Conservation (phyloP, 2,329 filamentous ascomycete species). For the Sporothrix pallida region DNA sequence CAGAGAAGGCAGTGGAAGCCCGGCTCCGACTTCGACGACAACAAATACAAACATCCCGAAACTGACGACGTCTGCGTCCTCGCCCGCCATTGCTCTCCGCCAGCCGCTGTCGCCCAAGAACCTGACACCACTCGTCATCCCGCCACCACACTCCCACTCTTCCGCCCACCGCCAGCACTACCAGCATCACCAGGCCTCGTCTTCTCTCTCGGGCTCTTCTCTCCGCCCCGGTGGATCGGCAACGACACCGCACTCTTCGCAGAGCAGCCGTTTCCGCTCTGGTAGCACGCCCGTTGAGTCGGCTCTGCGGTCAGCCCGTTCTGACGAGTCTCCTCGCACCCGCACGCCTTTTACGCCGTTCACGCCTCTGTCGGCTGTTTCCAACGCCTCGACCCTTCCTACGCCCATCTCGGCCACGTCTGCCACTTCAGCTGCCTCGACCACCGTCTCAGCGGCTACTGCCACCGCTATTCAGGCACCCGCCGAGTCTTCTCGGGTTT, state of each 20-base stretch:
- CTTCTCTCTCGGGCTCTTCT: slow-evolving; percentile 35
- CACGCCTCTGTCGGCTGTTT: slow-evolving; percentile 53
- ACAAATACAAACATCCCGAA: neutral
- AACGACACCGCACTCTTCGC: slow-evolving; percentile 49
- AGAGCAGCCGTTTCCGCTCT: slow-evolving; percentile 51
- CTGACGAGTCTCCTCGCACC: slow-evolving; percentile 55
- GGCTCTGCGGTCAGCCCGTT: slow-evolving; percentile 49
- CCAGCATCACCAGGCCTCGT: slow-evolving; percentile 36
- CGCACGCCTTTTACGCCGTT: slow-evolving; percentile 55
- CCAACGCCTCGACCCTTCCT: slow-evolving; percentile 50
- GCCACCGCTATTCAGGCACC: slow-evolving; percentile 37
- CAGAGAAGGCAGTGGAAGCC: neutral
- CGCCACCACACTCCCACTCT: slow-evolving; percentile 40
- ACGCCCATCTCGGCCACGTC: slow-evolving; percentile 53
- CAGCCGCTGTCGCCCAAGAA: slow-evolving; percentile 59
- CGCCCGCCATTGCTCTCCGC: slow-evolving; percentile 12
- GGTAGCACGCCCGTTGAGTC: slow-evolving; percentile 53
- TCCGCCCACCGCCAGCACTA: slow-evolving; percentile 3
- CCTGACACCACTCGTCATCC: slow-evolving; percentile 64
- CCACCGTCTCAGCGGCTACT: slow-evolving; percentile 42
- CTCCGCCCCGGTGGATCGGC: slow-evolving; percentile 36
- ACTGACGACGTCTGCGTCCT: neutral
- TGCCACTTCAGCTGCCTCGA: slow-evolving; percentile 12
- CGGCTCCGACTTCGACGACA: neutral
- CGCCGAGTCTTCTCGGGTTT: slow-evolving; percentile 1